Base-by-base conservation (phyloP, 2,329 filamentous ascomycete species). In the Beauveria caledonica region DNA sequence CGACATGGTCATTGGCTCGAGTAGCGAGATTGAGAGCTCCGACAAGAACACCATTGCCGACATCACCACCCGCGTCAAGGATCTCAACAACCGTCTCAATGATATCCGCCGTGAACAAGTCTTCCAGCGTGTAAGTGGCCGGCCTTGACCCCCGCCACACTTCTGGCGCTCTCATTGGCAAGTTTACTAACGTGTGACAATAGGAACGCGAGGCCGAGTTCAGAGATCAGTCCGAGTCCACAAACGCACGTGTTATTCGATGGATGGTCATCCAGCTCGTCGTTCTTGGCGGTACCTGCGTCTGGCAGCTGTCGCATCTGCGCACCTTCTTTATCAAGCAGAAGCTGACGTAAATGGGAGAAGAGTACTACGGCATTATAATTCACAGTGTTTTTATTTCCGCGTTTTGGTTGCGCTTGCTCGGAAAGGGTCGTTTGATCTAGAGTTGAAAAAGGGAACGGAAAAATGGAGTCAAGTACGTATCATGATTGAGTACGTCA, bases 321-420 rank as follows among this genome's bases (percentile, higher is more conserved):
- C 85, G 94, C 67, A 89, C 90, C 51, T 99, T 99, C 84, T 99
- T 99, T 80, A 99, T 99, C 81, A 99, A 99, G 84, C 93, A 97
- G 80, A 99, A 99, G 83, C 86, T 99, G 73, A 97, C 94, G 62
- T 99, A 85, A 76, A 52, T 19, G 11, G 36, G 48, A 46, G 13
- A 39, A 19, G 9, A 33, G 17, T 19, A 19, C 19, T 29, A n/a
- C 40, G 45, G 44, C 33, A 49, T 57, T 58, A 46, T 58, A 51
- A 40, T 42, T 51, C 36, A 50, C 50, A 33, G 33, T 50, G 44
- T 50, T 51, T 48, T 44, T 44, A 5, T 25, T 33, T 50, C 23
- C 15, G 44, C 21, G 21, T 50, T 51, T 51, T 36, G 39, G 17
- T 58, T 57, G 42, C 27, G 45, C 45, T 58, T 58, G 56, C 56